phyloP scores from a whole-genome alignment of 768 basidiomycete genomes.

The Pilatotrama ljubarskyi region DNA sequence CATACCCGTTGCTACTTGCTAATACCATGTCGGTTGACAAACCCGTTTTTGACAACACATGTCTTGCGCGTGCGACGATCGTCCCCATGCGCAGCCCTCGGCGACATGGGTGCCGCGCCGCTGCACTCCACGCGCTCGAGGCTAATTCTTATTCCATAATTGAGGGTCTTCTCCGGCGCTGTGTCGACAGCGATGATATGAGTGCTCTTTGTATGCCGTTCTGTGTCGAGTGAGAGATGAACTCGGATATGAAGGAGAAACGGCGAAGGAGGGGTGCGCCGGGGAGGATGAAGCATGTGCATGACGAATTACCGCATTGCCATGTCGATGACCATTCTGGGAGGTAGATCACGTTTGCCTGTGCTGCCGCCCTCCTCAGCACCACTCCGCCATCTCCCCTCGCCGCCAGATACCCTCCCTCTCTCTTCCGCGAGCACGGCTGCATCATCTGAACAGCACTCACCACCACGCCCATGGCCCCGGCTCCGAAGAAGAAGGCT shows the following conservation, averaged over 20 bases:
- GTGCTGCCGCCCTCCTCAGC: not conserved
- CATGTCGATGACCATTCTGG: too few relatives aligned
- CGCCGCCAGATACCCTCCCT: not conserved
- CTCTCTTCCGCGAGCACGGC: not conserved
- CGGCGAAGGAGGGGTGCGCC: too few relatives aligned
- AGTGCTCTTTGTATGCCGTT: too few relatives aligned
- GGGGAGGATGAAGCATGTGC: too few relatives aligned
- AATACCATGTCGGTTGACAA: constrained; percentile 3
- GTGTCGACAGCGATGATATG: not conserved
- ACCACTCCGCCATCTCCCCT: not conserved
- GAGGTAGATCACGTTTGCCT: not conserved
- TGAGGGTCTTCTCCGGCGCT: not conserved
- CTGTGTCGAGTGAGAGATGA: too few relatives aligned
- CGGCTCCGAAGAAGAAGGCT: constrained; percentile 39
- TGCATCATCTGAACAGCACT: not conserved
- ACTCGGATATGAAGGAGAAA: too few relatives aligned
- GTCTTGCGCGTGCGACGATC: not conserved
- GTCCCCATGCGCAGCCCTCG: too few relatives aligned
- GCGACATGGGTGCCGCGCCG: too few relatives aligned
- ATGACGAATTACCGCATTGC: too few relatives aligned
- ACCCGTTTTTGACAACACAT: not conserved
- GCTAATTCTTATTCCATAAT: not conserved
- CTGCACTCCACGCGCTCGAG: not conserved
- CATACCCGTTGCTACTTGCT: constrained; percentile 16
- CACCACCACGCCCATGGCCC: constrained; percentile 30